Evolutionary conservation across 2,329 filamentous ascomycete genomes (phyloP), one percentile per base, ranked within the genome.

Genomic region (Nothopassalora personata): DNA sequence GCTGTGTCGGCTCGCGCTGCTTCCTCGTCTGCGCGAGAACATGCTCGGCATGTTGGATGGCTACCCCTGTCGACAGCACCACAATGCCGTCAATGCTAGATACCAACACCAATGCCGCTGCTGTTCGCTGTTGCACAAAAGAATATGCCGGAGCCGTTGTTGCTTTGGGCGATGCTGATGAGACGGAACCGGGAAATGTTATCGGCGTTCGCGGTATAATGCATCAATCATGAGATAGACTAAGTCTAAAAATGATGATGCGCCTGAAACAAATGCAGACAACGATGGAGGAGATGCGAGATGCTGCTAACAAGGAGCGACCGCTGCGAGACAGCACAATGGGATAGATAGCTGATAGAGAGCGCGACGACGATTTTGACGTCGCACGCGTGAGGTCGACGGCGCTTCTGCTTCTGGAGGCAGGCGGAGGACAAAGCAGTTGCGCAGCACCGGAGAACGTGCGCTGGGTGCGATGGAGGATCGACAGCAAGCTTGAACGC

Each of bases 11-110:
- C 53, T 53, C 47, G 63, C 61, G 47, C 56, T 60, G 61, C 63
- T 65, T 34, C 60, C 63, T 36, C 58, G 56, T 19, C 61, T 56
- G 15, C 63, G 59, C 49, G 56, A 59, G 55, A 61, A 64, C 53
- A 64, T 51, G 45, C 53, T 58, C 33, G 60, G 56, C 60, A 61
- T 61, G 19, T 43, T 59, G 55, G 30, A 51, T 34, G 49, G 30
- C 49, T 28, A 51, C 45, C 28, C 19, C 39, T 33, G 39, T 31
- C 30, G 43, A 18, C 53, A n/a, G 30, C 5, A 30, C 19, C 4
- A 30, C 30, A 9, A 49, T 49, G 46, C 18, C n/a, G 28, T 27
- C 46, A 11, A 11, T 39, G 13, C 18, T 11, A 19, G 19, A 19
- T 30, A 45, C 8, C 31, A 53, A 27, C n/a, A 54, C 19, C 46